phyloP scores from a whole-genome alignment of 2,329 filamentous ascomycete species.

The Grosmannia serpens region DNA sequence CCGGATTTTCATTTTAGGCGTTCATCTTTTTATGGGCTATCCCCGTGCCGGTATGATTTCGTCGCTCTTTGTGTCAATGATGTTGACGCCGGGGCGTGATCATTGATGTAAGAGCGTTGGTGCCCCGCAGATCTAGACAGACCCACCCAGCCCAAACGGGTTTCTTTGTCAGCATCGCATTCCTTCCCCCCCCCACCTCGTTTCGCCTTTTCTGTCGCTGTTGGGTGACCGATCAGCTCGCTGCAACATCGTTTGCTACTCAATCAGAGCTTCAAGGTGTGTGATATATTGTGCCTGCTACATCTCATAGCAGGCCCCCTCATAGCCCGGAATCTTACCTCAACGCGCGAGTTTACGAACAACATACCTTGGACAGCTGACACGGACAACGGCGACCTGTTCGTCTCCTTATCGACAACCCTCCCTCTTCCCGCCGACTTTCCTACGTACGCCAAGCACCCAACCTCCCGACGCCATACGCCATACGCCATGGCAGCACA shows the following conservation, averaged over 20 bases:
- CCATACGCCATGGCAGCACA: conserved; percentile 6
- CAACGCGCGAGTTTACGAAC: no score
- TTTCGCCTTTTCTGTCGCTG: background rate
- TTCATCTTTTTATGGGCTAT: no score
- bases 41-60: no score
- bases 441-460: background rate
- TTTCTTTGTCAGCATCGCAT: background rate
- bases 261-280: background rate
- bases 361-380: no score
- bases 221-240: background rate
- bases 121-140: background rate
- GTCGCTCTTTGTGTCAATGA: no score
- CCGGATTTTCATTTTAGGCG: no score
- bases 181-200: background rate
- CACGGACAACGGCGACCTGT: no score
- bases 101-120: background rate
- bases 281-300: background rate
- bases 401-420: no score
- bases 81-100: background rate
- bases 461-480: background rate
- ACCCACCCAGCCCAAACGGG: background rate
- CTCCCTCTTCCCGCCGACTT: background rate
- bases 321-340: no score
- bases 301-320: no score
- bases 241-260: background rate